A percentile compares a stretch with the other conserved stretches of the same genome.
phyloP scores from a whole-genome alignment of 2,329 filamentous ascomycete genomes.

The Tricladium varicosporioides region DNA sequence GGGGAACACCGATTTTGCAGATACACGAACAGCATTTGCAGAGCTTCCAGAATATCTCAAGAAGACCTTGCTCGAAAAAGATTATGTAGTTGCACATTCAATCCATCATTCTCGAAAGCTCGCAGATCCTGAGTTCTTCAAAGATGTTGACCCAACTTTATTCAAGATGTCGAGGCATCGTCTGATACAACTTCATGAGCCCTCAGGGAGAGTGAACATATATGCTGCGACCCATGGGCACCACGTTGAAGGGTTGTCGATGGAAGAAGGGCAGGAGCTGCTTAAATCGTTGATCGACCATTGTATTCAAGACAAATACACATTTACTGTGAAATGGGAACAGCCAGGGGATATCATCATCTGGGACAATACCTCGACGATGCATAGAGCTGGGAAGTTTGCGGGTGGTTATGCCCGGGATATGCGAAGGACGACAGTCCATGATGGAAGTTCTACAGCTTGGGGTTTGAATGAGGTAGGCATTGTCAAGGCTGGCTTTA shows the following conservation, averaged over 20 bases:
- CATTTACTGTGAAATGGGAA: constrained; percentile 47
- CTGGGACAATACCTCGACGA: constrained; percentile 58
- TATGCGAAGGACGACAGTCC: constrained; percentile 55
- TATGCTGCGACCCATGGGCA: constrained; percentile 53
- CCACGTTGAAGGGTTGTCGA: constrained; percentile 46
- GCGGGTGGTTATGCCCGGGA: constrained; percentile 49
- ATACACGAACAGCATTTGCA: constrained; percentile 50
- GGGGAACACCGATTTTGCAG: constrained; percentile 52
- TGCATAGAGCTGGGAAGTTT: constrained; percentile 53
- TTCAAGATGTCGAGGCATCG: constrained; percentile 40
- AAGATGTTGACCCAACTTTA: constrained; percentile 38
- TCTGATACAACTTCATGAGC: constrained; percentile 50
- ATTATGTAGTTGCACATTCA: constrained; percentile 49
- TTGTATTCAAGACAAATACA: constrained; percentile 46
- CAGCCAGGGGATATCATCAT: constrained; percentile 49
- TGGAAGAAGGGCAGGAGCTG: constrained; percentile 34
- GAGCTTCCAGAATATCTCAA: constrained; percentile 38
- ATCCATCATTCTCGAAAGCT: constrained; percentile 52
- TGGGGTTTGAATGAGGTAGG: constrained; percentile 42
- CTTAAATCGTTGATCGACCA: constrained; percentile 45
- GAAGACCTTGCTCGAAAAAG: constrained; percentile 34
- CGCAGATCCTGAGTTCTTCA: constrained; percentile 48
- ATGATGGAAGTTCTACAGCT: constrained; percentile 43
- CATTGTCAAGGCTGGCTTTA: constrained; percentile 31
- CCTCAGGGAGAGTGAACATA: constrained; percentile 49